These are phyloP conservation scores for Fusarium gaditjirri DNA, from an alignment of 2,329 filamentous ascomycete genomes.

Conservation along the genomic window DNA sequence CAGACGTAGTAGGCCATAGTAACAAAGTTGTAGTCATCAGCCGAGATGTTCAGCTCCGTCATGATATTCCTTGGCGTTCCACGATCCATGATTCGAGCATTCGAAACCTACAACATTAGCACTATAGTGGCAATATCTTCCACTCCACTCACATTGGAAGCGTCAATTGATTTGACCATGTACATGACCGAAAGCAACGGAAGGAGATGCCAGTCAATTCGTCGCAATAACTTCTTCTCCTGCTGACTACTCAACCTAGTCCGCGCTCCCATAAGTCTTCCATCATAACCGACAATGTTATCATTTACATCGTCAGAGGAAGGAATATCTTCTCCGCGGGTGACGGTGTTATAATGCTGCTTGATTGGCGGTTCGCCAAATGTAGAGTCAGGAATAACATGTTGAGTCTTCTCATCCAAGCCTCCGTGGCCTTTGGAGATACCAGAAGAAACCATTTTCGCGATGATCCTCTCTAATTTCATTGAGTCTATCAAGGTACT, in stretches of 20 bases:
- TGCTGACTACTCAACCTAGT: not conserved
- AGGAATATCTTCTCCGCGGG: not conserved
- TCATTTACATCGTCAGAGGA: fast-evolving
- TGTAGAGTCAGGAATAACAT: not conserved
- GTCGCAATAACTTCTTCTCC: not conserved
- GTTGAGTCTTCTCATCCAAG: not conserved
- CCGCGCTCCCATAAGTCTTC: not conserved
- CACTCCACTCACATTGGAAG: not conserved
- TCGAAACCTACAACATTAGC: not conserved
- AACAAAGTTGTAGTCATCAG: not conserved
- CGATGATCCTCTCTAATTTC: fast-evolving
- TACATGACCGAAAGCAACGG: not conserved
- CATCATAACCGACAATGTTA: fast-evolving
- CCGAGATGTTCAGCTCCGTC: not conserved
- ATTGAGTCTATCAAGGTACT: fast-evolving
- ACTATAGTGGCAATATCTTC: no score
- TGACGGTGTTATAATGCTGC: not conserved
- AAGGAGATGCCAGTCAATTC: not conserved
- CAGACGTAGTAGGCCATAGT: not conserved
- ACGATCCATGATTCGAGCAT: not conserved
- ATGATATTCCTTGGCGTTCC: not conserved
- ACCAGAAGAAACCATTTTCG: not conserved
- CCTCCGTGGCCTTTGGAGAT: not conserved
- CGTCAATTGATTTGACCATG: not conserved
- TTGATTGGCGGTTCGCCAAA: fast-evolving